Conservation (phyloP, 805 yeast species). For the Pichia manshurica region DNA sequence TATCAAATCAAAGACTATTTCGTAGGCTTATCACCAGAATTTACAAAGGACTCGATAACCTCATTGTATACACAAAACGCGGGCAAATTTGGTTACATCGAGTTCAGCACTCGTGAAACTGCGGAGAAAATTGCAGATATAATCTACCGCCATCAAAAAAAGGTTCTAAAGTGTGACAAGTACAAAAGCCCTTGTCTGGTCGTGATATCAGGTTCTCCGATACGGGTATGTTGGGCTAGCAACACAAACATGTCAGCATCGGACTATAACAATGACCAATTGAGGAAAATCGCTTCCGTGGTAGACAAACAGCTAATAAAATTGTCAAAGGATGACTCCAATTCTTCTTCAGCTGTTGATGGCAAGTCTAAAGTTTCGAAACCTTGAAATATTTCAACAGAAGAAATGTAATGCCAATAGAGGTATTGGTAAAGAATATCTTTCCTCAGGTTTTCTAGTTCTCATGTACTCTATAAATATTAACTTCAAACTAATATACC, state of each 20-base stretch:
- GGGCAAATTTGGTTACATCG: conserved; percentile 60
- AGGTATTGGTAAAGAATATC: too few species aligned
- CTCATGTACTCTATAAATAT: not conserved
- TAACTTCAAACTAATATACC: conserved; percentile 60
- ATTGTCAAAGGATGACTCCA: conserved; percentile 38
- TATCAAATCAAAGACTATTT: conserved; percentile 50
- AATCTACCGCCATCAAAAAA: conserved; percentile 10
- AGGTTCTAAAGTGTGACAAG: not conserved
- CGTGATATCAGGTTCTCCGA: conserved; percentile 36
- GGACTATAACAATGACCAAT: conserved; percentile 40
- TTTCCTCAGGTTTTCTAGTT: too few species aligned
- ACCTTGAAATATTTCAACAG: not conserved
- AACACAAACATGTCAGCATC: conserved; percentile 30
- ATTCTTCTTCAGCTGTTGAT: not conserved
- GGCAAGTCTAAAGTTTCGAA: not conserved
- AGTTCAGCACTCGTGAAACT: conserved; percentile 41
- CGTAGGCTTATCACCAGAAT: conserved; percentile 24
- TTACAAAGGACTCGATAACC: conserved; percentile 21
- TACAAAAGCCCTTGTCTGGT: conserved; percentile 29
- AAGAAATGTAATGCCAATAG: too few species aligned
- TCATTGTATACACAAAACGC: conserved; percentile 49
- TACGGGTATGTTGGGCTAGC: conserved; percentile 54
- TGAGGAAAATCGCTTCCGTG: conserved; percentile 42
- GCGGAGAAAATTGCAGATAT: conserved; percentile 44
- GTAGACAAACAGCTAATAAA: conserved; percentile 50